A percentile compares a stretch with the other conserved stretches of the same genome.
Conservation (phyloP, 495 filamentous ascomycete species). For the Hypoxylon subgilvum region DNA sequence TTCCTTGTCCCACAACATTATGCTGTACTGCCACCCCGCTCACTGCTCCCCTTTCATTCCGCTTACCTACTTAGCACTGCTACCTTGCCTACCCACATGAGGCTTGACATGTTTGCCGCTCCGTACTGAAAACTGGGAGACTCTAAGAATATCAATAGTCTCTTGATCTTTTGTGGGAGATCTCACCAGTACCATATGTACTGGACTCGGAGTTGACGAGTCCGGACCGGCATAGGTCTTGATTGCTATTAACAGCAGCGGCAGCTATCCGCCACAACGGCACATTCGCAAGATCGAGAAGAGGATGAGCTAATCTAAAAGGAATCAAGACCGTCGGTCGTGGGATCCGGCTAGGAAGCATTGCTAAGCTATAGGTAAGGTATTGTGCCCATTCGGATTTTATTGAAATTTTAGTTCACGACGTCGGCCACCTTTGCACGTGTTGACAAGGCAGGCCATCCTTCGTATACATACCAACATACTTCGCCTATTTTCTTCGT, state of each 20-base stretch:
- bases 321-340: background rate
- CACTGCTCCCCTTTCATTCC: slow-evolving; percentile 19
- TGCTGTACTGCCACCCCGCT: slow-evolving; percentile 3
- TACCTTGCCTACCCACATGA: slow-evolving; percentile 16
- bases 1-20: too few species aligned
- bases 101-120: slow-evolving; percentile 2
- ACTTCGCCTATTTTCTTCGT: slow-evolving; percentile 13
- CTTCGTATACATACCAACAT: slow-evolving; percentile 9
- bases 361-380: too few species aligned
- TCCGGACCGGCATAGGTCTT: too few species aligned
- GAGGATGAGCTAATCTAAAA: background rate
- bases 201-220: background rate
- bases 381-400: background rate
- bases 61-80: slow-evolving; percentile 29
- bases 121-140: slow-evolving; percentile 3
- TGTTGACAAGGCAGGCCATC: slow-evolving; percentile 19
- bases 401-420: background rate
- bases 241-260: background rate
- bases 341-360: slow-evolving; percentile 8
- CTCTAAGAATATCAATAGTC: slow-evolving; percentile 21
- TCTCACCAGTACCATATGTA: slow-evolving; percentile 4
- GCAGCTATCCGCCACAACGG: background rate
- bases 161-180: slow-evolving; percentile 6
- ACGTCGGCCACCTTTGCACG: slow-evolving; percentile 16
- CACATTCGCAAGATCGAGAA: background rate